Evolutionary conservation across 352 stramenopile species (phyloP), one percentile per base, ranked within the genome.

Genomic region (Pythium apleroticum): DNA sequence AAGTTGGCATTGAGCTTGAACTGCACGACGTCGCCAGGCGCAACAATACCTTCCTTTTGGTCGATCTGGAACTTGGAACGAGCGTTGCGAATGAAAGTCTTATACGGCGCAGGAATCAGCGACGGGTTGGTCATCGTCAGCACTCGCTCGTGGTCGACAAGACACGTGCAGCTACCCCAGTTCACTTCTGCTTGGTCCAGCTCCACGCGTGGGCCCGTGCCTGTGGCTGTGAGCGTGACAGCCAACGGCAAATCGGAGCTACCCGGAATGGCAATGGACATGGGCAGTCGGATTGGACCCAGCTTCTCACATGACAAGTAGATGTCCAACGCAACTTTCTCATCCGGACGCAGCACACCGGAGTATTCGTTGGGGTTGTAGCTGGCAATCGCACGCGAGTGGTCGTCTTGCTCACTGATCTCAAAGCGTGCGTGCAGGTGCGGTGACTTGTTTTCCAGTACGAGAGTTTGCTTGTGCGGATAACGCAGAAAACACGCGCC

Each of bases 31-130:
- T 97, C 90, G 7, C 81, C 77, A 22, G 96, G 91, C 28, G 81
- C 67, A 1, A 98, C 63, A 3, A 88, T 77, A 8, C 91, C 89
- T 66, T 98, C 94, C 37, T 95, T 86, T 15, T 83, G 73, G 63
- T 98, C 86, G 28, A 98, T 86, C 48, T 81, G 71, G 59, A 98
- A 98, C 66, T 96, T 97, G 20, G 90, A 98, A 7, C 90, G 80
- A 4, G 89, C 83, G 48, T 84, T 96, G n/a, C 92, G 90, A 48
- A 98, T 87, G 66, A 98, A 98, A 20, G 89, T 97, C 64, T 97
- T 97, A 74, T 91, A 98, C 3, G 75, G 68, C 30, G 96, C 95
- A 1, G 89, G 76, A 52, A 98, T 98, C 28, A 97, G 71, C 0
- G 85, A 96, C 28, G 68, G 71, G 71, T 98, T 99, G 17, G 75